These are phyloP conservation scores for Solanum chacoense DNA, from an alignment of 305 asterid species.

Conservation along the genomic window DNA sequence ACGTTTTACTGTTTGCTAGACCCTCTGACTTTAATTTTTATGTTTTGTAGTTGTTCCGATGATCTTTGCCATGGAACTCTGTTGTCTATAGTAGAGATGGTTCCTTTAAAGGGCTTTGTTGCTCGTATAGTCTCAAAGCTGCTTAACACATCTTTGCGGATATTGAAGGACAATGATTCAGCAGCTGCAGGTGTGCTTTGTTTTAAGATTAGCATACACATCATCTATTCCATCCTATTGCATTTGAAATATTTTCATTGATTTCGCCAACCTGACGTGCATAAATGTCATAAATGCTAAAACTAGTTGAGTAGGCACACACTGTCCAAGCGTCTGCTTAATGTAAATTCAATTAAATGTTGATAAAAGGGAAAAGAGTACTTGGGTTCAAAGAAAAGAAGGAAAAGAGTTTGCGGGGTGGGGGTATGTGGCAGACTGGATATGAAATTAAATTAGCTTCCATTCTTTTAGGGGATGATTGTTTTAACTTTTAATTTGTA, in stretches of 20 bases:
- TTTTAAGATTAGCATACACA: background rate
- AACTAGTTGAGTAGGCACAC: background rate
- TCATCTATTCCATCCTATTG: background rate
- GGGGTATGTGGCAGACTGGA: background rate
- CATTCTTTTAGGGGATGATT: background rate
- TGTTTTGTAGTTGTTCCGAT: slow-evolving; percentile 52
- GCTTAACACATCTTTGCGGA: slow-evolving; percentile 31
- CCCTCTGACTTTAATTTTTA: slow-evolving; percentile 11
- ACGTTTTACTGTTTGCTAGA: background rate
- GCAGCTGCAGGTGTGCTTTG: slow-evolving; percentile 43
- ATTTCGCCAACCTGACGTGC: background rate
- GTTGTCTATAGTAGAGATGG: slow-evolving; percentile 38
- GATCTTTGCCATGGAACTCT: slow-evolving; percentile 34
- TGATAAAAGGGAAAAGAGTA: background rate
- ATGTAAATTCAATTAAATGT: background rate
- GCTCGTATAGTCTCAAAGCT: slow-evolving; percentile 40
- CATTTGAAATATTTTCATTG: background rate
- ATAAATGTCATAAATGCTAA: background rate
- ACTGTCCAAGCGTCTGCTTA: background rate
- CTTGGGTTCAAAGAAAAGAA: background rate
- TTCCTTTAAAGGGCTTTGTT: slow-evolving; percentile 49
- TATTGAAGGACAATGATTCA: slow-evolving; percentile 30
- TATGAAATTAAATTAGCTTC: background rate
- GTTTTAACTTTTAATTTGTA: background rate
- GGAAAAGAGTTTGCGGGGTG: background rate